Percentiles rank a stretch among this genome's conserved stretches.
Conservation (phyloP, 2,329 filamentous ascomycete species). For the Sclerotinia sclerotiorum region DNA sequence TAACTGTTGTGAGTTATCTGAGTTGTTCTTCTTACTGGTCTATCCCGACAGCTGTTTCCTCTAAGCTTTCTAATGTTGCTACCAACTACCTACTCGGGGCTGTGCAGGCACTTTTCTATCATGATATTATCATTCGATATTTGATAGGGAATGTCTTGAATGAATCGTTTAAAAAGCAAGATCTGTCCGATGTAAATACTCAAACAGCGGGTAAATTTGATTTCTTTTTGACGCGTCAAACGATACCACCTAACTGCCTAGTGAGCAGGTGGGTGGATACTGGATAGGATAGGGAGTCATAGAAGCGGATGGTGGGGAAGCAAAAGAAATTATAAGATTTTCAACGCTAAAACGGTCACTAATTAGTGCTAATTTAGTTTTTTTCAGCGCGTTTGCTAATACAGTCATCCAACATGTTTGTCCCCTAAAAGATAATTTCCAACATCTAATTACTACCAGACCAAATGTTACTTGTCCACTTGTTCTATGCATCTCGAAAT, state of each 20-base stretch:
- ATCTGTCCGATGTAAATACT: background rate
- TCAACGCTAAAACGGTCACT: constrained; percentile 4
- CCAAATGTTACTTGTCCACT: background rate
- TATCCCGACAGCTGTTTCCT: background rate
- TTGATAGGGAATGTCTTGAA: constrained; percentile 2
- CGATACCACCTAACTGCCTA: background rate
- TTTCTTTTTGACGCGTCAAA: constrained; percentile 14
- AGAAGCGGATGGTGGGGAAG: background rate
- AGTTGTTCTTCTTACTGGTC: background rate
- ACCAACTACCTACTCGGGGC: background rate
- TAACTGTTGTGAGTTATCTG: constrained; percentile 5
- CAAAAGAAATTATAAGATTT: constrained; percentile 13
- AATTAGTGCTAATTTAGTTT: background rate
- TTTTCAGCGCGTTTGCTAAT: constrained; percentile 3
- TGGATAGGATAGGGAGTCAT: background rate
- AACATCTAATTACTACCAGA: background rate
- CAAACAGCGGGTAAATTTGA: constrained; percentile 7
- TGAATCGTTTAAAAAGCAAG: background rate
- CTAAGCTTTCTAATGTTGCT: background rate
- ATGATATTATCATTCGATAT: background rate
- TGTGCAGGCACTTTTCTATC: constrained; percentile 4
- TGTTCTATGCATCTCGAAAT: background rate
- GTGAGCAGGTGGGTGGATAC: background rate
- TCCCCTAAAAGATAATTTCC: background rate
- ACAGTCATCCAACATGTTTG: constrained; percentile 10